Conservation (phyloP, 768 basidiomycete species). For the Ramaria sp. region DNA sequence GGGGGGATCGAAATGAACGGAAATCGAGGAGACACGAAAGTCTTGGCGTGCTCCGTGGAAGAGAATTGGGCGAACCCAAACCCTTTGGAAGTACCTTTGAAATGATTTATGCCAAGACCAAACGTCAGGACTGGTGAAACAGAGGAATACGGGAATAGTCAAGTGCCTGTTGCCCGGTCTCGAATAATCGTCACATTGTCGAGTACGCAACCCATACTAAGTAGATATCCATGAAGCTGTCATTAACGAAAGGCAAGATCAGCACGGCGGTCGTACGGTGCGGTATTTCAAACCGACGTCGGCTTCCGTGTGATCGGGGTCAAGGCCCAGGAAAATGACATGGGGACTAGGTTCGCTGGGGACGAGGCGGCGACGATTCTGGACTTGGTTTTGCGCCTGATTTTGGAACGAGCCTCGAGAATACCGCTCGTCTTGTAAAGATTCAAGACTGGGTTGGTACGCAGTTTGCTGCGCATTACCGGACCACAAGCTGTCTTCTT, state of each 20-base stretch:
- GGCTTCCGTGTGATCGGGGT: slow-evolving; percentile 85
- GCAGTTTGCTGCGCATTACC: slow-evolving; percentile 18
- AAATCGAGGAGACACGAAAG: slow-evolving; percentile 84
- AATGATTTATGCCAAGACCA: slow-evolving; percentile 47
- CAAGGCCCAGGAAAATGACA: slow-evolving; percentile 91
- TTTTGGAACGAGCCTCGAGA: slow-evolving; percentile 15
- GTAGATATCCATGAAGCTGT: slow-evolving; percentile 74
- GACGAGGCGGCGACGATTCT: slow-evolving; percentile 49
- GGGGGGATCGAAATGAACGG: slow-evolving; percentile 92
- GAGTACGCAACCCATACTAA: slow-evolving; percentile 59
- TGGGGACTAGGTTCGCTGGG: slow-evolving; percentile 85
- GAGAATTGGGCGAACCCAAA: slow-evolving; percentile 97
- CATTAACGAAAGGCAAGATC: slow-evolving; percentile 19
- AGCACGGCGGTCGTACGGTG: slow-evolving; percentile 21
- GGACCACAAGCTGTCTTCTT: slow-evolving; percentile 29
- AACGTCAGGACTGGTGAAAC: slow-evolving; percentile 62
- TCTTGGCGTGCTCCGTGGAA: slow-evolving; percentile 73
- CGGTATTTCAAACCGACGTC: slow-evolving; percentile 53
- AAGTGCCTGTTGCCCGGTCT: slow-evolving; percentile 94
- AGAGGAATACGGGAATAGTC: slow-evolving; percentile 64
- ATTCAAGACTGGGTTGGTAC: slow-evolving; percentile 17
- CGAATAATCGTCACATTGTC: slow-evolving; percentile 92
- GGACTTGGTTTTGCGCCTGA: slow-evolving; percentile 15
- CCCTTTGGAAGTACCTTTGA: slow-evolving; percentile 83
- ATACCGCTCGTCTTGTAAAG: slow-evolving; percentile 40